Evolutionary conservation across 1,284 basidiomycete genomes (phyloP).

Genomic region (Afroboletus lepidellus): DNA sequence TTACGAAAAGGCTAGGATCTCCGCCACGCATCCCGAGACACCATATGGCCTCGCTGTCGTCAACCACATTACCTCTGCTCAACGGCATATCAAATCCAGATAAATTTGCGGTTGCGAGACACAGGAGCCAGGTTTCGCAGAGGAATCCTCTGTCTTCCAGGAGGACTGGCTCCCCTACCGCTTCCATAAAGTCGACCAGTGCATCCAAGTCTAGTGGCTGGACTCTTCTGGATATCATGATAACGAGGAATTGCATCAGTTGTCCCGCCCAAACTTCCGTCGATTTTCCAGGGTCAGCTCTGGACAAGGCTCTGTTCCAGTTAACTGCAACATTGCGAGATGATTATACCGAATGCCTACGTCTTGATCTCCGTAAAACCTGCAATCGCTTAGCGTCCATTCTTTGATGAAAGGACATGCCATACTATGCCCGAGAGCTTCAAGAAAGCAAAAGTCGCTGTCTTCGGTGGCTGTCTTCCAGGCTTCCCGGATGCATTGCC

Average conservation of each 20-base stretch:
- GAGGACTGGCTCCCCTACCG: conserved; percentile 19
- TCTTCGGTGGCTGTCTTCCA: conserved; percentile 23
- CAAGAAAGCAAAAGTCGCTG: conserved; percentile 9
- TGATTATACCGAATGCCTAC: conserved; percentile 13
- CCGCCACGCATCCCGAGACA: conserved; percentile 16
- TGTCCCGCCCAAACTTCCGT: conserved; percentile 14
- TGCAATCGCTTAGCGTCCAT: conserved; percentile 13
- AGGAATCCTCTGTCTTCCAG: conserved; percentile 11
- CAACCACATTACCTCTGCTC: conserved; percentile 1
- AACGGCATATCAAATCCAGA: conserved; percentile 9
- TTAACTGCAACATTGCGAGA: neutral
- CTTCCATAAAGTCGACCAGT: conserved; percentile 16
- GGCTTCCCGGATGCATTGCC: conserved; percentile 18
- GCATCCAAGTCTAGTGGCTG: conserved; percentile 3
- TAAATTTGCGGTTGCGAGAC: conserved; percentile 23
- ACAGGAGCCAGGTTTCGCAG: conserved; percentile 23
- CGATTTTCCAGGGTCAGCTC: conserved; percentile 6
- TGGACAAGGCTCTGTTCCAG: conserved; percentile 15
- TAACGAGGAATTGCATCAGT: conserved; percentile 28
- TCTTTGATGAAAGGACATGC: neutral
- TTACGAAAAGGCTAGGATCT: conserved; percentile 19
- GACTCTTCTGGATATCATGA: conserved; percentile 24
- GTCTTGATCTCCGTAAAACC: conserved; percentile 16
- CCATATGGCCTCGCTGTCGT: conserved; percentile 27
- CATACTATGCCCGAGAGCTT: conserved; percentile 23